phyloP scores from a whole-genome alignment of 2,329 filamentous ascomycete species.

The Pseudogymnoascus sp. region DNA sequence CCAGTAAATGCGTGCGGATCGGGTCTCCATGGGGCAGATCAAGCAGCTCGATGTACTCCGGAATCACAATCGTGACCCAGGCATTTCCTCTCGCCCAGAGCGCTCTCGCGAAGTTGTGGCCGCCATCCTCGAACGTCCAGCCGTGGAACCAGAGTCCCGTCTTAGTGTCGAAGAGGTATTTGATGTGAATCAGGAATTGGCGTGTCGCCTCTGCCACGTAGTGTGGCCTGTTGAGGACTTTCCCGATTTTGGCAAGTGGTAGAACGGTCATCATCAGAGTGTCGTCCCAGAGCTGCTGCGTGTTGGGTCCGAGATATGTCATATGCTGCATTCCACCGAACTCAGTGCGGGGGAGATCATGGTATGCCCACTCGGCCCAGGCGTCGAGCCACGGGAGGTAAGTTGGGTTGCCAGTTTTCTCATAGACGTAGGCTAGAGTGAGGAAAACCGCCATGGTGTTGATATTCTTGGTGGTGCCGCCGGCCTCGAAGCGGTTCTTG shows the following conservation, averaged over 20 bases:
- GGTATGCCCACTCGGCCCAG: conserved; percentile 78
- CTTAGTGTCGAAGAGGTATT: conserved; percentile 66
- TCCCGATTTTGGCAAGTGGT: conserved; percentile 71
- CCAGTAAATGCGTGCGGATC: conserved; percentile 44
- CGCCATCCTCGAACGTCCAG: conserved; percentile 66
- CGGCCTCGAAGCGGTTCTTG: conserved; percentile 30
- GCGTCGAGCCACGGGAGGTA: conserved; percentile 71
- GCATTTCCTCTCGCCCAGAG: conserved; percentile 55
- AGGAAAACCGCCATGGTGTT: conserved; percentile 77
- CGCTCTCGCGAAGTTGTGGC: conserved; percentile 52
- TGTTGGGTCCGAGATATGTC: conserved; percentile 53
- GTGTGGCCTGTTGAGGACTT: conserved; percentile 58
- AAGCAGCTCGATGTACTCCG: conserved; percentile 69
- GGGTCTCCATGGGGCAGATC: conserved; percentile 52
- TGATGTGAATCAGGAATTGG: conserved; percentile 69
- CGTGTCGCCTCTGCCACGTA: conserved; percentile 72
- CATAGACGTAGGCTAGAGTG: conserved; percentile 69
- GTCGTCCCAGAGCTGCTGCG: conserved; percentile 75
- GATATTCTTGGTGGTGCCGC: conserved; percentile 70
- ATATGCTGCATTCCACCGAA: conserved; percentile 43
- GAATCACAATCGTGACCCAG: conserved; percentile 78
- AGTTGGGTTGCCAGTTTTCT: conserved; percentile 58
- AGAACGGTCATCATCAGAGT: conserved; percentile 84
- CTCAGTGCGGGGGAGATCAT: conserved; percentile 63
- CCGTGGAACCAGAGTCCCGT: conserved; percentile 75